These are phyloP conservation scores for Pseudocercospora eumusae DNA, from an alignment of 2,329 filamentous ascomycete genomes.

Conservation along the genomic window DNA sequence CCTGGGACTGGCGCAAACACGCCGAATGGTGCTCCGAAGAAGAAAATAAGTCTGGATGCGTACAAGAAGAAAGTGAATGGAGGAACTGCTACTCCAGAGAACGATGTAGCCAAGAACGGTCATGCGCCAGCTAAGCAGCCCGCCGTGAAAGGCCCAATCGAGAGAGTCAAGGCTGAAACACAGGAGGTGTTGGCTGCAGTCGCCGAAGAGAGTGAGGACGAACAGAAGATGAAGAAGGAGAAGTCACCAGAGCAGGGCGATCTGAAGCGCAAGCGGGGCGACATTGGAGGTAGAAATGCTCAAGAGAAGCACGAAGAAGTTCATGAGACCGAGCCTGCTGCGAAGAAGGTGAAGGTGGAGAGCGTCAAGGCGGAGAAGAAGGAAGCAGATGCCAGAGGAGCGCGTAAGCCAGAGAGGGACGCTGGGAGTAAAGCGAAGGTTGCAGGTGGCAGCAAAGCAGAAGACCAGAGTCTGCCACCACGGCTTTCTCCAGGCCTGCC, in stretches of 20 bases:
- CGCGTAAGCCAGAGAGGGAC: background rate
- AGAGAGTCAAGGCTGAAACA: conserved; percentile 38
- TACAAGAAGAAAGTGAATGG: conserved; percentile 58
- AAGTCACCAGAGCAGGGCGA: conserved; percentile 26
- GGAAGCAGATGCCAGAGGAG: background rate
- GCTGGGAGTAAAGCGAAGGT: background rate
- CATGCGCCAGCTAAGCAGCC: conserved; percentile 32
- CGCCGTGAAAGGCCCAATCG: conserved; percentile 38
- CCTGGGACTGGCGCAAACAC: conserved; percentile 44
- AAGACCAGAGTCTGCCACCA: conserved; percentile 22
- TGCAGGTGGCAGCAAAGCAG: conserved; percentile 9
- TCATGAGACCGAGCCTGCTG: conserved; percentile 5
- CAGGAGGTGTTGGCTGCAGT: conserved; percentile 37
- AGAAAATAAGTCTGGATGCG: conserved; percentile 63
- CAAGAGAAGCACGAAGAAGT: conserved; percentile 11
- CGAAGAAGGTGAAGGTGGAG: conserved; percentile 21
- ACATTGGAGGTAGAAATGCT: background rate
- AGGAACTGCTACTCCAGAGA: conserved; percentile 35
- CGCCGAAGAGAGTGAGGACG: conserved; percentile 26
- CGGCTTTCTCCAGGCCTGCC: conserved; percentile 27
- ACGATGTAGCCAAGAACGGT: conserved; percentile 19
- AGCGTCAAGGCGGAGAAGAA: conserved; percentile 10
- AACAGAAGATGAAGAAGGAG: conserved; percentile 21
- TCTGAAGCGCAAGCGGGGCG: conserved; percentile 35
- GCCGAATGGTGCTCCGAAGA: conserved; percentile 51